Base-by-base conservation (phyloP, 2,329 filamentous ascomycete species). In the Chlorencoelia australis region DNA sequence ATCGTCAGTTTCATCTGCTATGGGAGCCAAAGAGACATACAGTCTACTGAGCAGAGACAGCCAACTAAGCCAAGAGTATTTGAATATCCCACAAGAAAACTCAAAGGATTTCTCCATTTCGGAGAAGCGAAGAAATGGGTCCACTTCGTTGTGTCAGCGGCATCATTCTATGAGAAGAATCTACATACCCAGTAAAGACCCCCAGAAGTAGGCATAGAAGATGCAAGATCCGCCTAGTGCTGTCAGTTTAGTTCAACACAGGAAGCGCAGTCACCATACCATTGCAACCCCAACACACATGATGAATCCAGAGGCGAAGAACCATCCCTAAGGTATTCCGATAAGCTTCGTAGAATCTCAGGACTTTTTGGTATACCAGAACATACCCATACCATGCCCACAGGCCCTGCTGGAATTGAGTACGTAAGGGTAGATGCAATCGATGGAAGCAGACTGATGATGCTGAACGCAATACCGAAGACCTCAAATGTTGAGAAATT, bases 371-470 rank as follows among this genome's bases (percentile, higher is more conserved):
- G n/a, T n/a, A n/a, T n/a, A n/a, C n/a, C n/a, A n/a, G n/a, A n/a
- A n/a, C n/a, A n/a, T n/a, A n/a, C n/a, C 71, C 73, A 77, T 36
- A 77, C 70, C 65, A 77, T 72, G 4, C 73, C 73, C 3, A 66
- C 71, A 1, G 72, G 72, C 0, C 73, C 73, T 5, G 71, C 67
- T 2, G 73, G 71, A 27, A 78, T 61, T 4, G 70, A 74, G 46
- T 75, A 77, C 0, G 69, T 52, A 8, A 77, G 55, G 0, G 73
- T 76, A 19, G 68, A 70, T 5, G 73, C 71, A 42, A 77, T 76
- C 4, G 72, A 76, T 1, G 73, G 72, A 1, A 77, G 56, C 5
- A 78, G 52, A 2, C 73, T 72, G 71, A 79, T 77, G 46, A 78
- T 72, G 48, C 64, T 67, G 41, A 73, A 73, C 3, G 68, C 69